Percentiles rank a stretch among this genome's conserved stretches.
Evolutionary conservation across 1,139 yeast species (phyloP).

Genomic region (Candida anutae): DNA sequence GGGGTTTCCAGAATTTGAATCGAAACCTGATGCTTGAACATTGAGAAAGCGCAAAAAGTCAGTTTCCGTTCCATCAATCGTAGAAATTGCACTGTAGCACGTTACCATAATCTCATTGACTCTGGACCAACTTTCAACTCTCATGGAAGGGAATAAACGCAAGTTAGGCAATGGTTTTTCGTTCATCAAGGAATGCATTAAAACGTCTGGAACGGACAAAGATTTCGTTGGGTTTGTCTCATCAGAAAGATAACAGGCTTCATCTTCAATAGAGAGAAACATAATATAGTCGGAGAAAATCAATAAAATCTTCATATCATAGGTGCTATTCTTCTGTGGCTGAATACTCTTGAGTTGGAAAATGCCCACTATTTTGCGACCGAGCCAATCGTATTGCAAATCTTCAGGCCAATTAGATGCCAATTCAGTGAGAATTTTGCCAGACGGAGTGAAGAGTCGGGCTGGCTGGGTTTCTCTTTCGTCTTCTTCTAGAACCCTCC

Average conservation of each 20-base stretch:
- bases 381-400: slow-evolving; percentile 82
- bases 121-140: slow-evolving; percentile 61
- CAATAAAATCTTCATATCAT: slow-evolving; percentile 42
- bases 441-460: slow-evolving; percentile 85
- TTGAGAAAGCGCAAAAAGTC: slow-evolving; percentile 22
- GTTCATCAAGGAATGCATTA: slow-evolving; percentile 85
- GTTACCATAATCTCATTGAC: slow-evolving; percentile 49
- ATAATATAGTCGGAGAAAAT: slow-evolving; percentile 75
- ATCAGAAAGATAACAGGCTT: slow-evolving; percentile 21
- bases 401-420: slow-evolving; percentile 85
- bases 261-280: slow-evolving; percentile 47
- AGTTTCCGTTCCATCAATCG: slow-evolving; percentile 6
- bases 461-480: slow-evolving; percentile 19
- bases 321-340: slow-evolving; percentile 17
- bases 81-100: slow-evolving; percentile 25
- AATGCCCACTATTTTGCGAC: slow-evolving; percentile 77
- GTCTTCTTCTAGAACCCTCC: slow-evolving; percentile 26
- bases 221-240: slow-evolving; percentile 30
- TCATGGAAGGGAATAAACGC: slow-evolving; percentile 54
- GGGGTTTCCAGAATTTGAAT: slow-evolving; percentile 4
- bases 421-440: slow-evolving; percentile 74
- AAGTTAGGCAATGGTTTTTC: slow-evolving; percentile 62
- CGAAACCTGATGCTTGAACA: slow-evolving; percentile 19
- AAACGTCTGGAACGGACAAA: slow-evolving; percentile 66
- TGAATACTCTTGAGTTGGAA: slow-evolving; percentile 43